Evolutionary conservation across 495 filamentous ascomycete species (phyloP), one percentile per base, ranked within the genome.

Genomic region (Thermothielavioides terrestris): DNA sequence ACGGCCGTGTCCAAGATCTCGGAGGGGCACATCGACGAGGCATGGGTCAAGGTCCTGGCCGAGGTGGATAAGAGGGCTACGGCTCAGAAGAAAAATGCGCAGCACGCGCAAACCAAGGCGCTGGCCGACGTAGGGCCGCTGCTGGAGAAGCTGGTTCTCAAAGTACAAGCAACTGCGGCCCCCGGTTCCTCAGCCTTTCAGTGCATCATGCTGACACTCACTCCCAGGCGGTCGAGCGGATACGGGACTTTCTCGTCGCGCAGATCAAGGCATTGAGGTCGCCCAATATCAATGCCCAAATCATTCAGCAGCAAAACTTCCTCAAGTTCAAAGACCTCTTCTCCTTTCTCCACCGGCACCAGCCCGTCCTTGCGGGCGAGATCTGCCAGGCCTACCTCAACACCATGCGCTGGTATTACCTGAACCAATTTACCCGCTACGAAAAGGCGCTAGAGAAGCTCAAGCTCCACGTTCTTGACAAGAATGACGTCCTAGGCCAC

Each of bases 341-440:
- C 67, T 74, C 77, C 23, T 98, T 96, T 61, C 76, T 97, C 28
- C 79, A 82, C 32, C 79, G 77, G 52, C 84, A 88, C 49, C 89
- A 97, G 56, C 71, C 82, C 1, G 71, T 78, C 22, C 77, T 98
- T 6, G 86, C 87, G 2, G 83, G 87, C 30, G 86, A 96, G 60
- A 94, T 97, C 55, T 80, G 80, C 17, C 87, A 91, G 68, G 92
- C 92, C 6, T 98, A 98, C 56, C 83, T 94, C 67, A 95, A 96
- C 68, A 98, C 92, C 7, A 96, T 98, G 91, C 80, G 89, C 37
- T 98, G 92, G 92, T 98, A 98, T 58, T 97, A 97, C 59, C 69
- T 82, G 32, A 91, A 84, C 50, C 83, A 96, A 64, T 98, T 98
- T 63, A 83, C 80, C 4, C 86, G 91, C 15, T 98, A 97, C 63